Conservation (phyloP, 495 filamentous ascomycete genomes). For the Xylaria palmicola region DNA sequence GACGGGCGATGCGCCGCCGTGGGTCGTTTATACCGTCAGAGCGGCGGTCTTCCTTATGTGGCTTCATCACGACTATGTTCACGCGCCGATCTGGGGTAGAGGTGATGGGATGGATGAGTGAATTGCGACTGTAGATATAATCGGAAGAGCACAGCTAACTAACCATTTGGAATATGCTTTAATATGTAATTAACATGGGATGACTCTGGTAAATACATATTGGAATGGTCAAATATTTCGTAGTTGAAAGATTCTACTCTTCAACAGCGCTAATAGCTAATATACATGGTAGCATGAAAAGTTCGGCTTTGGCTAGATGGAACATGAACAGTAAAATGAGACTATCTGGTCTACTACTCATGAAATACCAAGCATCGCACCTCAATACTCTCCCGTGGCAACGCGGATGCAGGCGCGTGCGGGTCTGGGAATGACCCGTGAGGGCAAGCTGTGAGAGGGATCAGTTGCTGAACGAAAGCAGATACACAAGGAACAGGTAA, state of each 20-base stretch:
- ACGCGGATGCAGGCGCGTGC: neutral
- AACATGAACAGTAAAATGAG: too few species aligned
- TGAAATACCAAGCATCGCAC: constrained; percentile 8
- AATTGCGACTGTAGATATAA: neutral
- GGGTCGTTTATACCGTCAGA: neutral
- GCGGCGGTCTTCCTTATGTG: neutral
- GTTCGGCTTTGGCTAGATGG: too few species aligned
- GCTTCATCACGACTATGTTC: constrained; percentile 11
- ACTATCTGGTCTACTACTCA: too few species aligned
- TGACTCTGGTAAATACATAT: too few species aligned
- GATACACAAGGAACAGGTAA: too few species aligned
- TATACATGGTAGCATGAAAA: neutral
- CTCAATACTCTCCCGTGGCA: constrained; percentile 2
- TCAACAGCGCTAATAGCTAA: neutral
- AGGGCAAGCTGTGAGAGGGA: neutral
- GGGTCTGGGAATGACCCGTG: constrained; percentile 6
- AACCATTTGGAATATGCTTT: too few species aligned
- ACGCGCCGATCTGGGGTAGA: constrained; percentile 2
- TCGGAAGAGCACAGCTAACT: neutral
- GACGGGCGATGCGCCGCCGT: neutral
- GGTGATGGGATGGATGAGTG: neutral
- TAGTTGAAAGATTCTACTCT: too few species aligned
- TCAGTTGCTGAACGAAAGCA: too few species aligned
- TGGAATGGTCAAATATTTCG: too few species aligned
- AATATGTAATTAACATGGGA: too few species aligned